Conservation (phyloP, 2,329 filamentous ascomycete species). For the Ascochyta rabiei region DNA sequence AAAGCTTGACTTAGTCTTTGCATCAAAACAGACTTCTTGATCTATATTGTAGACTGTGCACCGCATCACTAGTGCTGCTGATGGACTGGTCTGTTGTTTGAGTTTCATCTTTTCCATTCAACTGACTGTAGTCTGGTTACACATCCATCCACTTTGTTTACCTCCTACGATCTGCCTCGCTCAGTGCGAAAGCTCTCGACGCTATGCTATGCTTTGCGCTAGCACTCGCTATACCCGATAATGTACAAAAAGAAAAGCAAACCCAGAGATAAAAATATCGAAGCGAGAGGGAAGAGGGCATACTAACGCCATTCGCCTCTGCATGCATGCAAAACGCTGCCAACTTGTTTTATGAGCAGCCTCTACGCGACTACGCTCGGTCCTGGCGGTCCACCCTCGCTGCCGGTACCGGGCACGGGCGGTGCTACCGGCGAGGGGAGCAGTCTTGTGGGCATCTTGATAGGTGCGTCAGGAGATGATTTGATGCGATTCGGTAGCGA, state of each 20-base stretch:
- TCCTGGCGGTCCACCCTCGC: slow-evolving; percentile 8
- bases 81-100: background rate
- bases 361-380: slow-evolving; percentile 11
- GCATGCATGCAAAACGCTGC: slow-evolving; percentile 14
- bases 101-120: slow-evolving; percentile 11
- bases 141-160: background rate
- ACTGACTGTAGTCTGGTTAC: slow-evolving; percentile 10
- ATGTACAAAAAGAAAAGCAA: slow-evolving; percentile 16
- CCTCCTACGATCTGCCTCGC: background rate
- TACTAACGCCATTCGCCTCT: slow-evolving; percentile 20
- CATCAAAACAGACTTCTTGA: no score
- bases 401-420: slow-evolving; percentile 24
- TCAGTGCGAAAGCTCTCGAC: background rate
- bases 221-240: slow-evolving; percentile 8
- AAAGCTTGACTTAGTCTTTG: no score
- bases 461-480: slow-evolving; percentile 61
- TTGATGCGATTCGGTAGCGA: slow-evolving; percentile 73
- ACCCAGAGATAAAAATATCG: slow-evolving; percentile 3
- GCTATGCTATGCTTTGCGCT: slow-evolving; percentile 10
- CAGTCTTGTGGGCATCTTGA: slow-evolving; percentile 68
- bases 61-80: no score
- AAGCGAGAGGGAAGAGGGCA: slow-evolving; percentile 19
- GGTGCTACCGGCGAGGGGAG: slow-evolving; percentile 27
- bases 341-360: background rate
- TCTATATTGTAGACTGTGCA: no score